phyloP scores from a whole-genome alignment of 345 rosid species.

The Isatis tinctoria region DNA sequence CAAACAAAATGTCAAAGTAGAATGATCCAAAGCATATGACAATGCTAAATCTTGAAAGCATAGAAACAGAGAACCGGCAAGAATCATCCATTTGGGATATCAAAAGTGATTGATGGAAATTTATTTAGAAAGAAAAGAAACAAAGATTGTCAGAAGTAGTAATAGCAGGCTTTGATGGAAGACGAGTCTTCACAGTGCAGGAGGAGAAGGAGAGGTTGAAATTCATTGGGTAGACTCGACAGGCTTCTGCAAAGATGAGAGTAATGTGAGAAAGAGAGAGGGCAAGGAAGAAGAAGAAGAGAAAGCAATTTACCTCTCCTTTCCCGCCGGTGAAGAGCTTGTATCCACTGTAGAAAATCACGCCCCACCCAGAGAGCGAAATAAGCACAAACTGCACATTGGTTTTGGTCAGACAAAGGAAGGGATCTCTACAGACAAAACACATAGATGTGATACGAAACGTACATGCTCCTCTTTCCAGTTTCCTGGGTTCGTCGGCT shows the following conservation, averaged over 20 bases:
- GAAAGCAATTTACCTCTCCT: slow-evolving; percentile 39
- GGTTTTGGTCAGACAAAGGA: background rate
- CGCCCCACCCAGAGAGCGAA: slow-evolving; percentile 64
- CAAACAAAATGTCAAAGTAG: background rate
- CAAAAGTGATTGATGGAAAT: slow-evolving; percentile 26
- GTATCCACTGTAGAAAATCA: slow-evolving; percentile 52
- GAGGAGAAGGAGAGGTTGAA: background rate
- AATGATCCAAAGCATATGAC: background rate
- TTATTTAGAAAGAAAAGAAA: slow-evolving; percentile 18
- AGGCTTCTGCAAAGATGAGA: slow-evolving; percentile 27
- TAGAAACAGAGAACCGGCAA: slow-evolving; percentile 1
- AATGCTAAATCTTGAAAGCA: slow-evolving; percentile 6
- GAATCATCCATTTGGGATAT: background rate
- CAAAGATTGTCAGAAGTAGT: background rate
- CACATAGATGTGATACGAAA: background rate
- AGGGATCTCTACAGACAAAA: too few relatives aligned
- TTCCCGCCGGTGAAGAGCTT: slow-evolving; percentile 45
- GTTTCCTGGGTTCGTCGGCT: slow-evolving; percentile 80
- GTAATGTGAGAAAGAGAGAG: background rate
- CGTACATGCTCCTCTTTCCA: slow-evolving; percentile 98
- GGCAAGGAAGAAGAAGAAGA: slow-evolving; percentile 5
- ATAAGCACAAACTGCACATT: slow-evolving; percentile 59
- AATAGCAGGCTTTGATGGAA: slow-evolving; percentile 2
- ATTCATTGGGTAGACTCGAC: slow-evolving; percentile 18
- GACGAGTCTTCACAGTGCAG: slow-evolving; percentile 16